Evolutionary conservation across 768 basidiomycete genomes (phyloP).

Genomic region (Daedaleopsis nitida): DNA sequence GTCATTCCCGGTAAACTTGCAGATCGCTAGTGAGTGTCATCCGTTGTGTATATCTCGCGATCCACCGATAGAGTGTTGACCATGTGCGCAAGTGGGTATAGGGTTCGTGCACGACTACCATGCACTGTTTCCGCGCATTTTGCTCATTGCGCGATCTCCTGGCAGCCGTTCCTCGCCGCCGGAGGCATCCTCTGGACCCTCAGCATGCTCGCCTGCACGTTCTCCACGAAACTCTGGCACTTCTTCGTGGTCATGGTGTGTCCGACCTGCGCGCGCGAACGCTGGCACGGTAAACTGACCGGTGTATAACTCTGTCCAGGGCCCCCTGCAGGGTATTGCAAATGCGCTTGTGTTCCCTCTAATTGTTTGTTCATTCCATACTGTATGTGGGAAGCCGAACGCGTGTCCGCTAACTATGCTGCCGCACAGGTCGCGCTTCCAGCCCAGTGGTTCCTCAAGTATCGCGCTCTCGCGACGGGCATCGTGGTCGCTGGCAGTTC

Average conservation of each 20-base stretch:
- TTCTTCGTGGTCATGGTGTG: slow-evolving; percentile 24
- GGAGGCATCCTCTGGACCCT: slow-evolving; percentile 28
- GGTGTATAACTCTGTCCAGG: slow-evolving; percentile 6
- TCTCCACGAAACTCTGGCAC: slow-evolving; percentile 27
- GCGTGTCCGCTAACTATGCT: background rate
- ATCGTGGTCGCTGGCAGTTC: slow-evolving; percentile 35
- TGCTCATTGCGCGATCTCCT: background rate
- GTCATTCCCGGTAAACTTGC: slow-evolving; percentile 25
- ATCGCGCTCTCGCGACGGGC: slow-evolving; percentile 35
- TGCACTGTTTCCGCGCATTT: background rate
- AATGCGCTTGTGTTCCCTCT: slow-evolving; percentile 23
- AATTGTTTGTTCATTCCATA: slow-evolving; percentile 10
- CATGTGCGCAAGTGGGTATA: slow-evolving; percentile 16
- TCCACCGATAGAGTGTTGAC: background rate
- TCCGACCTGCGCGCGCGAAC: background rate
- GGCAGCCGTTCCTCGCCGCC: slow-evolving; percentile 20
- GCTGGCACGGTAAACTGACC: background rate
- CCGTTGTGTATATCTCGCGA: background rate
- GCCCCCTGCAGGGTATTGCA: slow-evolving; percentile 20
- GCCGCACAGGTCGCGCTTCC: slow-evolving; percentile 24
- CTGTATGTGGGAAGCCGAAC: background rate
- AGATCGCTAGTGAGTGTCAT: slow-evolving; percentile 24
- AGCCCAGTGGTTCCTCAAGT: slow-evolving; percentile 35
- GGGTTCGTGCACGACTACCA: slow-evolving; percentile 1
- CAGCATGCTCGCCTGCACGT: slow-evolving; percentile 24